Percentiles rank a stretch among this genome's conserved stretches.
phyloP scores from a whole-genome alignment of 2,329 filamentous ascomycete species.

The Xylariaceae sp. region DNA sequence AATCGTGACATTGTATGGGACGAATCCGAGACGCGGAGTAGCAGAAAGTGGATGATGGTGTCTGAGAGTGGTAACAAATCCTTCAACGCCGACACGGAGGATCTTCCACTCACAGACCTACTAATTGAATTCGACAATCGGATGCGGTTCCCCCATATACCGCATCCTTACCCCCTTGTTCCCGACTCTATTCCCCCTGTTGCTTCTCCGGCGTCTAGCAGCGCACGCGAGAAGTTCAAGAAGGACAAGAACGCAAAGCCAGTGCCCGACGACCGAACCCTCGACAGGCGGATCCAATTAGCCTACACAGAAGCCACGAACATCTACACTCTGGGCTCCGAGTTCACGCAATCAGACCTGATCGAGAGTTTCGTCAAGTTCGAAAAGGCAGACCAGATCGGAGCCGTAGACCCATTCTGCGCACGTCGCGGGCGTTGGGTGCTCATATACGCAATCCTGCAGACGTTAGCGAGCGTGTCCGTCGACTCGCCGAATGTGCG shows the following conservation, averaged over 20 bases:
- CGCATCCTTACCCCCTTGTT: conserved; percentile 69
- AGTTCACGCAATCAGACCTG: conserved; percentile 58
- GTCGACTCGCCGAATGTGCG: conserved; percentile 61
- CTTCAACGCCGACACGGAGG: conserved; percentile 57
- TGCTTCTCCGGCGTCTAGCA: conserved; percentile 14
- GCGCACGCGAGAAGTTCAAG: conserved; percentile 39
- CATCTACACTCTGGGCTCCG: conserved; percentile 60
- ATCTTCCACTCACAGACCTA: conserved; percentile 70
- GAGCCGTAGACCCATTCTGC: conserved; percentile 58
- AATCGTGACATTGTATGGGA: conserved; percentile 72
- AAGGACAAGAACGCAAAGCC: conserved; percentile 37
- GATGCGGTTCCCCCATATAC: conserved; percentile 67
- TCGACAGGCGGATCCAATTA: conserved; percentile 59
- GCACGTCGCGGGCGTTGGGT: conserved; percentile 67
- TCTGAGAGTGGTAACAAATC: conserved; percentile 51
- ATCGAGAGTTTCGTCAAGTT: conserved; percentile 62
- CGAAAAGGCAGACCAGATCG: conserved; percentile 59
- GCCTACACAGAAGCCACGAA: conserved; percentile 67
- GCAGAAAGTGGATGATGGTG: conserved; percentile 69
- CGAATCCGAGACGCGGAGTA: conserved; percentile 63
- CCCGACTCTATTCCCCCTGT: conserved; percentile 56
- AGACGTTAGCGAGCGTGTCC: conserved; percentile 63
- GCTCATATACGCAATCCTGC: conserved; percentile 64
- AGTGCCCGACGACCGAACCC: conserved; percentile 30
- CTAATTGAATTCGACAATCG: conserved; percentile 69